These are phyloP conservation scores for Calonectria pseudoreteaudii DNA, from an alignment of 2,329 filamentous ascomycete species.

Conservation along the genomic window DNA sequence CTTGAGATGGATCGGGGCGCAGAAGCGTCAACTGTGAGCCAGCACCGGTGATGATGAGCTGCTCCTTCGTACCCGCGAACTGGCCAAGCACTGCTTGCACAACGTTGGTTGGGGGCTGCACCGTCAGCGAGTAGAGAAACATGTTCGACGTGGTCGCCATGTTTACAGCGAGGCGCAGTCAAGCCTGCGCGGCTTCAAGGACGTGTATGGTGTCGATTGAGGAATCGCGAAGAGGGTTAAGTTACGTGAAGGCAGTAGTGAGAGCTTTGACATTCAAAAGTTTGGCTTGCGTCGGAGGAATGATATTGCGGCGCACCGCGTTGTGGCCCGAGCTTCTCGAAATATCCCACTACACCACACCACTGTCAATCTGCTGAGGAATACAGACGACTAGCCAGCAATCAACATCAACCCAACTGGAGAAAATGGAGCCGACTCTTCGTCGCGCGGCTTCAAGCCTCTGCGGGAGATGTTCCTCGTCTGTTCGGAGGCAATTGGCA, in stretches of 20 bases:
- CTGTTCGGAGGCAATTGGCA: constrained; percentile 47
- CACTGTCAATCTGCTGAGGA: constrained; percentile 32
- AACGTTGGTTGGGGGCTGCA: constrained; percentile 90
- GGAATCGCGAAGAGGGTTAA: constrained; percentile 40
- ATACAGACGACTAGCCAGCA: constrained; percentile 22
- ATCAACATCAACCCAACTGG: constrained; percentile 16
- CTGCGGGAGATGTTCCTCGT: constrained; percentile 55
- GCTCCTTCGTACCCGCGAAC: constrained; percentile 95
- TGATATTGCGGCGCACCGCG: constrained; percentile 48
- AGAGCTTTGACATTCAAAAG: constrained; percentile 48
- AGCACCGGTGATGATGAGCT: constrained; percentile 95
- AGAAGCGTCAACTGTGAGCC: constrained; percentile 91
- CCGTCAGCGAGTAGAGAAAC: constrained; percentile 98
- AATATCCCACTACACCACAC: constrained; percentile 42
- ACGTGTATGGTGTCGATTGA: constrained; percentile 42
- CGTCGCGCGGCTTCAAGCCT: constrained; percentile 54
- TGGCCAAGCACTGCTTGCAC: constrained; percentile 93
- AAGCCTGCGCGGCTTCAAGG: constrained; percentile 60
- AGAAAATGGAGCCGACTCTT: constrained; percentile 54
- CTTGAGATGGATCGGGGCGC: constrained; percentile 85
- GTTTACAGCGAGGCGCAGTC: constrained; percentile 61
- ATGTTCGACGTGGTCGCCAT: constrained; percentile 99
- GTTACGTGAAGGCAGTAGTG: constrained; percentile 31
- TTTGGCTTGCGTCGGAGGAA: constrained; percentile 49
- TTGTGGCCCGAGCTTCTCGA: constrained; percentile 47